These are phyloP conservation scores for Chalciporus sphaerocephalus DNA, from an alignment of 768 basidiomycete species.

Conservation along the genomic window DNA sequence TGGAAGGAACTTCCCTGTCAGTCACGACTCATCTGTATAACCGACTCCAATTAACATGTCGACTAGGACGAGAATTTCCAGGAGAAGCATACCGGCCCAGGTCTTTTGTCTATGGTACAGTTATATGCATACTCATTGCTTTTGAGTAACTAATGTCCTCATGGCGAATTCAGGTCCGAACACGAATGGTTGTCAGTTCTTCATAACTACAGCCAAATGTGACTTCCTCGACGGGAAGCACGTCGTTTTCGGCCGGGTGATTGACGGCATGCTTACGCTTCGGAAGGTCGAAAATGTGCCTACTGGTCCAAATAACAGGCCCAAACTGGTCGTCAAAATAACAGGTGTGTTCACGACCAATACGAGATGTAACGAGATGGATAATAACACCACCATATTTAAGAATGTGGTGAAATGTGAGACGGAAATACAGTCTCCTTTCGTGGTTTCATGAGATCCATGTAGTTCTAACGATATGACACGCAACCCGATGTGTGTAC, in stretches of 20 bases:
- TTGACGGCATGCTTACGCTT: slow-evolving; percentile 92
- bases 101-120: slow-evolving; percentile 84
- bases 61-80: slow-evolving; percentile 89
- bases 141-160: neutral
- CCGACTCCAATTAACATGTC: neutral
- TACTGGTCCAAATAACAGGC: slow-evolving; percentile 85
- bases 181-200: slow-evolving; percentile 97
- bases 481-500: neutral
- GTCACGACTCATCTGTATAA: slow-evolving; percentile 15
- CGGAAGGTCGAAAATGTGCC: slow-evolving; percentile 96
- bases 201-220: slow-evolving; percentile 92
- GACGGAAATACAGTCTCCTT: neutral
- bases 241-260: slow-evolving; percentile 86
- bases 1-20: slow-evolving; percentile 86
- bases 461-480: neutral
- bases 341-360: slow-evolving; percentile 49
- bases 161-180: slow-evolving; percentile 94
- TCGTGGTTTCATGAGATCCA: neutral
- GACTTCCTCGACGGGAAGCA: slow-evolving; percentile 96
- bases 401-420: slow-evolving; percentile 62
- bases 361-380: neutral
- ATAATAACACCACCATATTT: neutral
- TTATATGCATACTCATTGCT: neutral
- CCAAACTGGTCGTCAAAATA: slow-evolving; percentile 85
- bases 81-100: slow-evolving; percentile 82